phyloP scores from a whole-genome alignment of 139 green algal genomes.

The Gonium pectorale region DNA sequence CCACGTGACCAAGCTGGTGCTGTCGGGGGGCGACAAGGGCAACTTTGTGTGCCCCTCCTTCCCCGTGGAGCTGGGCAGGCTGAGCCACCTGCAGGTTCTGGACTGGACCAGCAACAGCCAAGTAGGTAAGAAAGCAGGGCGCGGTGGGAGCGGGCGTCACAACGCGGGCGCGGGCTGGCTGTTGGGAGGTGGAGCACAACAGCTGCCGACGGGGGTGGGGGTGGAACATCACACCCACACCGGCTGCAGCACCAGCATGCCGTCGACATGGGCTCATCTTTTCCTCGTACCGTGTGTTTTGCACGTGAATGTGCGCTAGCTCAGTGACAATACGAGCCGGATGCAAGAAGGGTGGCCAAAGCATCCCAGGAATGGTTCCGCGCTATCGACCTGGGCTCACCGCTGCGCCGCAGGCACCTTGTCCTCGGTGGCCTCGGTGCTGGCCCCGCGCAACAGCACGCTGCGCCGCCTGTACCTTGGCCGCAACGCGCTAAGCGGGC shows the following conservation, averaged over 20 bases:
- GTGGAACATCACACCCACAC: background rate
- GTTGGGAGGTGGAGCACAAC: too few species aligned
- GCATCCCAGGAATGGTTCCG: too few species aligned
- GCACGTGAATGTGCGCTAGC: too few species aligned
- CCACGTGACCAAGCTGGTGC: constrained; percentile 31
- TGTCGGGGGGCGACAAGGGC: constrained; percentile 24
- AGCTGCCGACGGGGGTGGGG: too few species aligned
- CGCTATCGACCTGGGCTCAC: too few species aligned
- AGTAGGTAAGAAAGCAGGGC: background rate
- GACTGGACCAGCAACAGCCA: constrained; percentile 38
- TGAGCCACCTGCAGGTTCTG: background rate
- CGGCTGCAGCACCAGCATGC: too few species aligned
- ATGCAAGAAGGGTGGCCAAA: too few species aligned
- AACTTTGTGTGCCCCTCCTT: constrained; percentile 45
- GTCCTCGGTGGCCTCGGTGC: background rate
- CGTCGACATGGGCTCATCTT: too few species aligned
- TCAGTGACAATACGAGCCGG: too few species aligned
- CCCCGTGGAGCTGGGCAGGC: constrained; percentile 9
- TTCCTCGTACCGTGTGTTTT: too few species aligned
- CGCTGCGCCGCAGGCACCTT: constrained; percentile 2
- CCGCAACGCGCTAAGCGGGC: constrained; percentile 15
- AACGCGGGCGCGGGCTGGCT: background rate
- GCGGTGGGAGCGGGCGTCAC: background rate
- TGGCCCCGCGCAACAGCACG: background rate
- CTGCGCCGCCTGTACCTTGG: constrained; percentile 28